Conservation (phyloP, 345 rosid genomes). For the Sonneratia caseolaris region DNA sequence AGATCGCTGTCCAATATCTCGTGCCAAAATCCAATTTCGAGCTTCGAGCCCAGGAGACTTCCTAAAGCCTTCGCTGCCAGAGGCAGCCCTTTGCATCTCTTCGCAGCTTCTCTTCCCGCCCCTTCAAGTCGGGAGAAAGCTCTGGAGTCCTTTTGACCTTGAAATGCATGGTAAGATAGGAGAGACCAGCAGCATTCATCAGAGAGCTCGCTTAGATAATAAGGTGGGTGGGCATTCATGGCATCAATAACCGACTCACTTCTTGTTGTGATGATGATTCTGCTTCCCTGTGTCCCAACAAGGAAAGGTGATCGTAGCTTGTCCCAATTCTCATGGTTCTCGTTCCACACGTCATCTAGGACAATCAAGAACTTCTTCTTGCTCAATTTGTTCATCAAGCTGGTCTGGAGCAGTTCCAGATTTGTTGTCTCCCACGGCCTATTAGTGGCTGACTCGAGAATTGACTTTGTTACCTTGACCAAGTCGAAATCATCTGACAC, state of each 20-base stretch:
- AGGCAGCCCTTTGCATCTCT: constrained; percentile 13
- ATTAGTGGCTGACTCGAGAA: constrained; percentile 8
- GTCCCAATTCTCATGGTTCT: constrained; percentile 8
- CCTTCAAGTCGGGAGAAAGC: constrained; percentile 1
- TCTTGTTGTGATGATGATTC: constrained; percentile 14
- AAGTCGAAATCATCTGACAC: constrained; percentile 21
- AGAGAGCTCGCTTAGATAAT: constrained; percentile 9
- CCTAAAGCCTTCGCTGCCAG: constrained; percentile 18
- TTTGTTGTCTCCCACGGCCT: background rate
- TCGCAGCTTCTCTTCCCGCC: constrained; percentile 2
- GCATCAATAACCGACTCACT: constrained; percentile 2
- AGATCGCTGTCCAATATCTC: constrained; percentile 11
- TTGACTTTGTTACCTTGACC: constrained; percentile 1
- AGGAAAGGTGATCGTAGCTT: constrained; percentile 1
- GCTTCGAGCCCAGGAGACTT: constrained; percentile 10
- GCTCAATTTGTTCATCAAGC: constrained; percentile 11
- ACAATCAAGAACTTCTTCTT: constrained; percentile 30
- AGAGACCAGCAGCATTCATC: constrained; percentile 10
- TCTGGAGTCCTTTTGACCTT: background rate
- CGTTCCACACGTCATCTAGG: constrained; percentile 41
- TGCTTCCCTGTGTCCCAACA: constrained; percentile 10
- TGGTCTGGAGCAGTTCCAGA: constrained; percentile 2
- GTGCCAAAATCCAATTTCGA: constrained; percentile 7
- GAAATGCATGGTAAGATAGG: constrained; percentile 12
- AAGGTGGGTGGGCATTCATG: constrained; percentile 1